Base-by-base conservation (phyloP, 768 basidiomycete species). In the Tylopilus sp. region DNA sequence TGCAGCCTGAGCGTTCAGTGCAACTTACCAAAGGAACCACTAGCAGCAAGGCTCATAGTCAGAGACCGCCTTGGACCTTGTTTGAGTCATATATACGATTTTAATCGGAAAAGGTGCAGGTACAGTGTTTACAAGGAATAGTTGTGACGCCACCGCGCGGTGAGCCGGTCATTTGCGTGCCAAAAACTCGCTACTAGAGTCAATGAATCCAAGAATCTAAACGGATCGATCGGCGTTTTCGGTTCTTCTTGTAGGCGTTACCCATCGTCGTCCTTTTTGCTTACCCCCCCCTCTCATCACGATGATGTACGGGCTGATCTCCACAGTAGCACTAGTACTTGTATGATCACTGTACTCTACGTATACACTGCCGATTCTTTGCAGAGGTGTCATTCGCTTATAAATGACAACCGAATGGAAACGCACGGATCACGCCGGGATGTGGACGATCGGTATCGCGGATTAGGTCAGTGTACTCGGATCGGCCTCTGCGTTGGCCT, bases 291-390 rank as follows among this genome's bases (percentile, higher is more conserved):
- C n/a, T n/a, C n/a, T n/a, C n/a, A n/a, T n/a, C n/a, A n/a, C n/a
- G n/a, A n/a, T n/a, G n/a, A n/a, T n/a, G n/a, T n/a, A 43, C 12
- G 44, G 29, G 55, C 41, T 54, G 48, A 45, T 55, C 12, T 37
- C 49, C 40, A 40, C 44, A 47, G 28, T 26, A 28, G n/a, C n/a
- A n/a, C n/a, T n/a, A n/a, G n/a, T n/a, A n/a, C 53, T 16, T 71
- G 65, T 69, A 69, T 64, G 50, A 62, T 37, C 63, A 67, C 50
- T 60, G 65, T 71, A 70, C 25, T 50, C 13, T 44, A 48, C 48
- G 50, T 58, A 64, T 52, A 57, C 64, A 60, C 13, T 55, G 37
- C n/a, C 30, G 19, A 24, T 43, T 43, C 43, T 48, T 26, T 45
- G 36, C 17, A 16, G 1, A 11, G 2, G 30, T 30, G 21, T 31